Evolutionary conservation across 1,139 yeast genomes (phyloP), one percentile per base, ranked within the genome.

Genomic region (Lodderomyces elongisporus): DNA sequence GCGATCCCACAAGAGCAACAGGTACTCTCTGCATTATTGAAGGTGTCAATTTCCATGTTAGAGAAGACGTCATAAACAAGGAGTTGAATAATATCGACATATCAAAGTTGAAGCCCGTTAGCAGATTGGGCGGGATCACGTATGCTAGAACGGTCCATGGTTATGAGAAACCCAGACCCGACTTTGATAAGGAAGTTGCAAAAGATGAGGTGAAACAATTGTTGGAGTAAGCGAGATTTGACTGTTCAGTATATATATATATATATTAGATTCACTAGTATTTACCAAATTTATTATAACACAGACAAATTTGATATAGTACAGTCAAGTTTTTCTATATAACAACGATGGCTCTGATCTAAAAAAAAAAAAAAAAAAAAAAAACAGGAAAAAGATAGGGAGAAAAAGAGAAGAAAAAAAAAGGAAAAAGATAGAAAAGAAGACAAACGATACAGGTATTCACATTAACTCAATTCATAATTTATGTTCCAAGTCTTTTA

Each of bases 81-180:
- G 66, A 65, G 0, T 39, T 46, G 25, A 62, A 62, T 37, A 35
- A 36, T 3, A 38, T 78, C 17, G 80, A 76, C 47, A 53, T 66
- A n/a, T 53, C 47, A 2, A 74, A 74, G 46, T 57, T 73, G 41
- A 66, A 61, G 45, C 79, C 84, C 0, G 70, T 78, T 2, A 54
- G 74, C 3, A 61, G 84, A 41, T 56, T 77, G 31, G 84, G 84
- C 4, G 83, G 81, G 3, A 60, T 62, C 33, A 55, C 66, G 3
- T 78, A 74, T 45, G 66, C 64, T 3, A 62, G 77, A 34, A 56
- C 67, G 7, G 47, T 55, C 2, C 56, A 56, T 12, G 74, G 67
- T 2, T 74, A 52, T 41, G 77, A 73, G 34, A 42, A 62, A 30
- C 58, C 61, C 9, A 56, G 78, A 37, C 75, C 74, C 2, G 60